These are phyloP conservation scores for Lactarius hengduanensis DNA, from an alignment of 768 basidiomycete species.

Conservation along the genomic window DNA sequence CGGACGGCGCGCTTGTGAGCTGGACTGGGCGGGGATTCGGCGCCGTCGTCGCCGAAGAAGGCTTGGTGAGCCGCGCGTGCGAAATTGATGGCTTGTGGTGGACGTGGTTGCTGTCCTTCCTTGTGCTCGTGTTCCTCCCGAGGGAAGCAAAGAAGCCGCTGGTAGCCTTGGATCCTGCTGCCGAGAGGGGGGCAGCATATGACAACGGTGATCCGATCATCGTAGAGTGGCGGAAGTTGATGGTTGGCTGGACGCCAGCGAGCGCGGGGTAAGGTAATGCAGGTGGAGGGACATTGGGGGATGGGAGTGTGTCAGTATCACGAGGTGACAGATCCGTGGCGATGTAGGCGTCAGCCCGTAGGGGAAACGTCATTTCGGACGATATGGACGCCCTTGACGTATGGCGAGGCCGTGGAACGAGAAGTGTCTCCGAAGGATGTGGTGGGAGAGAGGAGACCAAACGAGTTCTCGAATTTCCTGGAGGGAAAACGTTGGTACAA, in stretches of 20 bases:
- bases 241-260: constrained; percentile 37
- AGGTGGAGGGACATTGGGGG: constrained; percentile 54
- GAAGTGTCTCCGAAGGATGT: not conserved
- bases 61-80: constrained; percentile 36
- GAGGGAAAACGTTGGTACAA: constrained; percentile 2
- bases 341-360: constrained; percentile 70
- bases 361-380: constrained; percentile 77
- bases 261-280: constrained; percentile 74
- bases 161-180: constrained; percentile 4
- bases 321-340: constrained; percentile 66
- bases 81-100: not conserved
- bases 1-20: constrained; percentile 45
- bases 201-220: constrained; percentile 12
- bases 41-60: constrained; percentile 36
- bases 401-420: constrained; percentile 54
- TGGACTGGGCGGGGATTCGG: constrained; percentile 37
- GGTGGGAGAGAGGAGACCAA: constrained; percentile 7
- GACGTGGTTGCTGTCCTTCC: not conserved
- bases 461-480: constrained; percentile 25
- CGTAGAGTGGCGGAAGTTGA: constrained; percentile 24
- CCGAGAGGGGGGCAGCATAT: constrained; percentile 2
- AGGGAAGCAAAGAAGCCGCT: constrained; percentile 20
- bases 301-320: constrained; percentile 45
- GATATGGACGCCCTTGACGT: constrained; percentile 68
- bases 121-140: constrained; percentile 32